These are phyloP conservation scores for Colletotrichum camelliae DNA, from an alignment of 2,329 filamentous ascomycete genomes.

Conservation along the genomic window DNA sequence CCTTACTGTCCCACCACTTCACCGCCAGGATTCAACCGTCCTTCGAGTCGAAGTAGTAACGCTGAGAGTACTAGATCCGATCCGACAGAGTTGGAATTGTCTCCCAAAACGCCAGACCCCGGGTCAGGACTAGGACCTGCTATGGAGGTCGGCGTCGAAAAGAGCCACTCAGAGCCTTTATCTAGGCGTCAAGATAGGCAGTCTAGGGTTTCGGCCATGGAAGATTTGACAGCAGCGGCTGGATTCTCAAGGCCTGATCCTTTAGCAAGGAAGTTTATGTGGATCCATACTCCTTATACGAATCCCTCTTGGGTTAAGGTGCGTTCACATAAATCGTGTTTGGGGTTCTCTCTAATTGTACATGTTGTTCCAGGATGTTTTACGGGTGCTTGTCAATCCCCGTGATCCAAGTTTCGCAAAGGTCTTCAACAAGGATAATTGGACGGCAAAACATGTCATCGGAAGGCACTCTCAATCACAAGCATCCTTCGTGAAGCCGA, in stretches of 20 bases:
- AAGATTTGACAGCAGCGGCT: conserved; percentile 34
- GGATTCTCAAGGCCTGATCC: conserved; percentile 46
- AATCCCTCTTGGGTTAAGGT: conserved; percentile 65
- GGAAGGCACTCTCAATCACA: conserved; percentile 56
- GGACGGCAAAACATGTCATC: conserved; percentile 52
- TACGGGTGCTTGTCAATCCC: not conserved
- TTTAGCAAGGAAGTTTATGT: conserved; percentile 54
- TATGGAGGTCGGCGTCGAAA: not conserved
- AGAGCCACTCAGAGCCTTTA: not conserved
- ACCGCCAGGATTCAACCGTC: conserved; percentile 31
- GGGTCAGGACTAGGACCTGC: not conserved
- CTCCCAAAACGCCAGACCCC: conserved; percentile 23
- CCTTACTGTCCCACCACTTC: conserved; percentile 36
- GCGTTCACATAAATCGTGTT: not conserved
- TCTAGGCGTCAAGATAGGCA: not conserved
- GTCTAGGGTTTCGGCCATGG: conserved; percentile 21
- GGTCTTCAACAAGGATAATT: conserved; percentile 52
- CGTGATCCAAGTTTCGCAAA: conserved; percentile 30
- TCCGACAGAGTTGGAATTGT: conserved; percentile 28
- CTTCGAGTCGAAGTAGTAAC: conserved; percentile 32
- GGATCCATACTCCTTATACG: conserved; percentile 63
- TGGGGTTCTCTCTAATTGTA: not conserved
- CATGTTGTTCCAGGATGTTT: not conserved
- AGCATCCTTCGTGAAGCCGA: conserved; percentile 53
- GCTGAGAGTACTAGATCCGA: conserved; percentile 35